These are phyloP conservation scores for Ceratocystiopsis minuta DNA, from an alignment of 2,329 filamentous ascomycete species.

Conservation along the genomic window DNA sequence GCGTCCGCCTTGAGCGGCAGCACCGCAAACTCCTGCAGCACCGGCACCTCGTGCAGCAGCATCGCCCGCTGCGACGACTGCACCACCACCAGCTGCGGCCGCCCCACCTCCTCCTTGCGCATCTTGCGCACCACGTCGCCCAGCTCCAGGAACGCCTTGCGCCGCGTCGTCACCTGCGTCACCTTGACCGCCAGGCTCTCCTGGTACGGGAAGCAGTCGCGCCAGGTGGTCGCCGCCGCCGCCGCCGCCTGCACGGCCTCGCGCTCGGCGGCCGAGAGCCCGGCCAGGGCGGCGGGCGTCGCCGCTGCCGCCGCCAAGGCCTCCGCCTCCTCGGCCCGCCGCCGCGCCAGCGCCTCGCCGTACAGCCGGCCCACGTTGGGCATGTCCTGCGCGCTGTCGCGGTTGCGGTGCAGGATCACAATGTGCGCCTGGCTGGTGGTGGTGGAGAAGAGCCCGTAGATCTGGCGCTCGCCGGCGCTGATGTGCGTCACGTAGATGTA, in stretches of 20 bases:
- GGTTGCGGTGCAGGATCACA: constrained; percentile 67
- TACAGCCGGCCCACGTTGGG: constrained; percentile 88
- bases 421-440: constrained; percentile 64
- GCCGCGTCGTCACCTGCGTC: constrained; percentile 70
- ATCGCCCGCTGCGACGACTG: constrained; percentile 75
- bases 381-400: constrained; percentile 56
- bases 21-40: constrained; percentile 66
- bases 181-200: constrained; percentile 72
- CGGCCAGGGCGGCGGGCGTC: background rate
- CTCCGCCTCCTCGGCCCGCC: constrained; percentile 39
- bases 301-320: constrained; percentile 13
- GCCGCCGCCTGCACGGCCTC: constrained; percentile 30
- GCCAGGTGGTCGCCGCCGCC: constrained; percentile 51
- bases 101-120: constrained; percentile 60
- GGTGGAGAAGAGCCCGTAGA: constrained; percentile 87
- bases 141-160: constrained; percentile 78
- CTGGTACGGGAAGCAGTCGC: constrained; percentile 73
- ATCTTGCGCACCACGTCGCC: constrained; percentile 80
- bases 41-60: constrained; percentile 68
- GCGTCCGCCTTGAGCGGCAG: constrained; percentile 66
- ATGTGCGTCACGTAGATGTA: constrained; percentile 93
- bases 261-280: constrained; percentile 3
- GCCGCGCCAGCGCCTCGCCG: constrained; percentile 50
- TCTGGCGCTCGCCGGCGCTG: constrained; percentile 71
- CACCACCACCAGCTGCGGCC: constrained; percentile 68